Evolutionary conservation across 345 rosid genomes (phyloP), one percentile per base, ranked within the genome.

Genomic region (Fremontodendron californicum): DNA sequence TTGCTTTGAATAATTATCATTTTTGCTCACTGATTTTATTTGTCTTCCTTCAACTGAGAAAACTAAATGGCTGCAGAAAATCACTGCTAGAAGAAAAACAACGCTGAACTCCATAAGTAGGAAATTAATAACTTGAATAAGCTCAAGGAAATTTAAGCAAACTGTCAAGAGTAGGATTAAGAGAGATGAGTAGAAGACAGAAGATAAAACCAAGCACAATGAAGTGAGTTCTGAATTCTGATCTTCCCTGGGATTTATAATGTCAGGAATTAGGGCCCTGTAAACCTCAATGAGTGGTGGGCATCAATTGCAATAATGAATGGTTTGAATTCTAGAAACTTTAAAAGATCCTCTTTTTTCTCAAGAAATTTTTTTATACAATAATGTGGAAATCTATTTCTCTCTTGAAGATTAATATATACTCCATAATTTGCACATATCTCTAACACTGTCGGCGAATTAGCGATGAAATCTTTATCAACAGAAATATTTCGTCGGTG

Each of bases 31-130:
- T 48, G 78, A 74, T 73, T 74, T 87, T 1, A 87, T 4, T 68
- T 21, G 62, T 78, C 92, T 84, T 43, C 81, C 89, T 35, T 80
- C 80, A 6, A 62, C 75, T 4, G 43, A 62, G 23, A 71, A 55
- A 81, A 84, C 18, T 61, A 79, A 80, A 64, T 40, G 74, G 35
- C 61, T 29, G 39, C 49, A 74, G 37, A 46, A 40, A 33, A 82
- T 7, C 33, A 87, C 33, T n/a, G 80, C 79, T 66, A 85, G 57
- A 76, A 81, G 48, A 33, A 71, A 49, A 60, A 80, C 66, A 48
- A 62, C 71, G 40, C 3, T 75, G 11, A 54, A 68, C 45, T 73
- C 60, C 67, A 74, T 29, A 23, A 61, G 43, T 9, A 61, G 65
- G 18, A 67, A 15, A 40, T 4, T 0, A 37, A 39, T 49, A 58